Conservation (phyloP, 768 basidiomycete genomes). For the Exsudoporus frostii region DNA sequence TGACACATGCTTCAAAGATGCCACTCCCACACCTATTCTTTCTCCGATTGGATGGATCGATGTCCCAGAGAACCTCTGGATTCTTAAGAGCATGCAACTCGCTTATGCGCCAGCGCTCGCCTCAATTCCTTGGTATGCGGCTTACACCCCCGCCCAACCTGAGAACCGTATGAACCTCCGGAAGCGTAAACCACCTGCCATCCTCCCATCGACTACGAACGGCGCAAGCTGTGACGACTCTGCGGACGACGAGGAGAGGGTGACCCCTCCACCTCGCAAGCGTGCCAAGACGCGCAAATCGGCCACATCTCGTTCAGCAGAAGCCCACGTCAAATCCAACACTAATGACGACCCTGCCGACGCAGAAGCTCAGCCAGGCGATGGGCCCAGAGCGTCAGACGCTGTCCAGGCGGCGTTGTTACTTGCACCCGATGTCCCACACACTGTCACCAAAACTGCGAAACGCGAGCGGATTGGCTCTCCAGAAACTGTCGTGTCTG, state of each 20-base stretch:
- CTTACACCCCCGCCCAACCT: slow-evolving; percentile 30
- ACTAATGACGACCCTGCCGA: slow-evolving; percentile 1
- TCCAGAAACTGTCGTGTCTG: slow-evolving; percentile 8
- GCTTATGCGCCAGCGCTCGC: slow-evolving; percentile 28
- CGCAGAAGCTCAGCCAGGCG: slow-evolving; percentile 6
- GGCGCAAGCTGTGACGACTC: slow-evolving; percentile 37
- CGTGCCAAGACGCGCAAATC: slow-evolving; percentile 29
- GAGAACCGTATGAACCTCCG: slow-evolving; percentile 34
- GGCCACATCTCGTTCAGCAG: slow-evolving; percentile 6
- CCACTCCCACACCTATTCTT: slow-evolving; percentile 31
- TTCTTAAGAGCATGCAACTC: slow-evolving; percentile 30
- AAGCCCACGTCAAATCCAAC: slow-evolving; percentile 2
- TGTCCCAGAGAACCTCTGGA: slow-evolving; percentile 33
- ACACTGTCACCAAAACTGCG: slow-evolving; percentile 10
- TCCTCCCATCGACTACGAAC: slow-evolving; percentile 15
- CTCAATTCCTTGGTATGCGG: slow-evolving; percentile 27
- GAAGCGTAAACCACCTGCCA: slow-evolving; percentile 29
- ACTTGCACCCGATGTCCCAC: slow-evolving; percentile 15
- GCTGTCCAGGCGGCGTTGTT: slow-evolving; percentile 8
- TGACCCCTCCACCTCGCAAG: slow-evolving; percentile 30
- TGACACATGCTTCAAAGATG: slow-evolving; percentile 20
- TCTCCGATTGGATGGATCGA: slow-evolving; percentile 37
- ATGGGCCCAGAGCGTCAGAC: neutral
- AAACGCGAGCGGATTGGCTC: slow-evolving; percentile 25
- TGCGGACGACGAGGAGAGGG: slow-evolving; percentile 29